Percentiles rank a stretch among this genome's conserved stretches.
These are phyloP conservation scores for Graphilbum sp. DNA, from an alignment of 2,329 filamentous ascomycete species.

Conservation along the genomic window DNA sequence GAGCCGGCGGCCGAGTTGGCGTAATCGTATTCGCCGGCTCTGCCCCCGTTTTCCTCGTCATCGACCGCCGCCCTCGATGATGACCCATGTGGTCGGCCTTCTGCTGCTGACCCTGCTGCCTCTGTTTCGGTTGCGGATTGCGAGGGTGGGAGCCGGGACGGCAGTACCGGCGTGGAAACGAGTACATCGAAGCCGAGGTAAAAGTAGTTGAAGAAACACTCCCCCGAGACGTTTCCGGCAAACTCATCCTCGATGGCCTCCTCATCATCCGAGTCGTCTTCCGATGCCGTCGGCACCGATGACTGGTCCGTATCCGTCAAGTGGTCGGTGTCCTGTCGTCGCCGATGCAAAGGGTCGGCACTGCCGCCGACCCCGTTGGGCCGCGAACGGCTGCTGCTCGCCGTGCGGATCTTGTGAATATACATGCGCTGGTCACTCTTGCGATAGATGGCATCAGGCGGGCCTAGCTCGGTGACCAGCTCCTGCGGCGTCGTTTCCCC, in stretches of 20 bases:
- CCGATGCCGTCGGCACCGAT: conserved; percentile 53
- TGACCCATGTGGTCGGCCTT: background rate
- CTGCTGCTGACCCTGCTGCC: background rate
- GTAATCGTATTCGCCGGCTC: conserved; percentile 9
- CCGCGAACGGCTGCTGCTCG: conserved; percentile 32
- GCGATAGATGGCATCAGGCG: conserved; percentile 84
- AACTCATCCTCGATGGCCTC: conserved; percentile 40
- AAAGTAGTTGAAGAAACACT: conserved; percentile 96
- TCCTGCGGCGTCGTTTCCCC: conserved; percentile 88
- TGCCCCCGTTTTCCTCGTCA: conserved; percentile 2
- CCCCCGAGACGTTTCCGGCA: conserved; percentile 38
- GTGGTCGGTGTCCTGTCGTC: conserved; percentile 28
- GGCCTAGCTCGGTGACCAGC: conserved; percentile 74
- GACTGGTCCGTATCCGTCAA: conserved; percentile 60
- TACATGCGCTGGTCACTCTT: conserved; percentile 82
- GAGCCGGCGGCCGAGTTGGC: no score
- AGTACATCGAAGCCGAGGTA: conserved; percentile 87
- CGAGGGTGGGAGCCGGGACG: conserved; percentile 47
- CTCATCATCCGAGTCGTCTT: conserved; percentile 45
- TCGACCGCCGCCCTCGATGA: conserved; percentile 12
- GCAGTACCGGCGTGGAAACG: conserved; percentile 57
- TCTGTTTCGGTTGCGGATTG: conserved; percentile 10
- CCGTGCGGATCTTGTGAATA: conserved; percentile 53
- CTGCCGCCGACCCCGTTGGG: conserved; percentile 27
- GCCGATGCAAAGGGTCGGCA: conserved; percentile 24